Evolutionary conservation across 129 eudicot genomes (phyloP), one percentile per base, ranked within the genome.

Genomic region (Deinandra increscens): DNA sequence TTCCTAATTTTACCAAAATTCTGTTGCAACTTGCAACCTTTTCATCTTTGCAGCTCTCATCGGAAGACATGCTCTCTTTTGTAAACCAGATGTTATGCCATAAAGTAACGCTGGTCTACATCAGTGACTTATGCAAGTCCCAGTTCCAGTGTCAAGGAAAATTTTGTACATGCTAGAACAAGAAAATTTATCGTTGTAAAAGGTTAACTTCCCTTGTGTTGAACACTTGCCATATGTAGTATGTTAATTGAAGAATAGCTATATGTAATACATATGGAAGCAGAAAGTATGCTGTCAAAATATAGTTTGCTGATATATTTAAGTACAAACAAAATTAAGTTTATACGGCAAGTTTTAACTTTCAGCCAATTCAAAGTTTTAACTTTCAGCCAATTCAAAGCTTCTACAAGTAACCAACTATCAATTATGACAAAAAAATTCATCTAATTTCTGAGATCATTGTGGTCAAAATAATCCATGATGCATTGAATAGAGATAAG

Each of bases 1-100:
- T 66, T 23, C 43, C 54, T 44, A 6, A 45, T 6, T 66, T 7
- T 9, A 66, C 56, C 42, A 29, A 15, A 41, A 44, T 23, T 45
- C 23, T 23, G 51, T 23, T 43, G 71, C 71, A 66, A 45, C 58
- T 33, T 54, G 60, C 60, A 54, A 54, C 60, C 34, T 42, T 65
- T 23, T 23, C 56, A 44, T 43, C 42, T n/a, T 66, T 45, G 41
- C 20, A 2, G 42, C 56, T 66, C 69, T 41, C 70, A 44, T 66
- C 10, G 44, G 23, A 43, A 7, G 58, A 43, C 12, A 43, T 44
- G 37, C 44, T 44, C 58, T 22, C 50, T 46, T 13, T 26, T 66
- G 22, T 66, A 22, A 66, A 23, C 22, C 50, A 14, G 18, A 44
- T 13, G 41, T 14, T 45, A 48, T 46, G 72, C 42, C 56, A 45